Conservation (phyloP, 148 eudicot genomes). For the Silene latifolia region DNA sequence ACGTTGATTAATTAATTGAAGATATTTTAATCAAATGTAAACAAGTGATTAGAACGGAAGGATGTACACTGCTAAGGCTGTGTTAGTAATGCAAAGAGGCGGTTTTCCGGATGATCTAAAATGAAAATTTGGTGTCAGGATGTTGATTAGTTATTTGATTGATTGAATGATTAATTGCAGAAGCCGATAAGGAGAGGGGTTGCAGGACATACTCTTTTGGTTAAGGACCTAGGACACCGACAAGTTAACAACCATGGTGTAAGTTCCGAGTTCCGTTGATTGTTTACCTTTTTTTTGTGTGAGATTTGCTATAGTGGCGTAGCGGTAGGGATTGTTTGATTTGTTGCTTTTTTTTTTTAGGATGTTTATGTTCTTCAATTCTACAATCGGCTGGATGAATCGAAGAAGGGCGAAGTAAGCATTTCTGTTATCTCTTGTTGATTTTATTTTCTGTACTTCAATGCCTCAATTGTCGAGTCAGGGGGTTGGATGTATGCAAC, state of each 20-base stretch:
- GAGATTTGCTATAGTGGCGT: background rate
- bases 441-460: background rate
- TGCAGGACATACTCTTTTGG: conserved; percentile 72
- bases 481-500: background rate
- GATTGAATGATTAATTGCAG: conserved; percentile 30
- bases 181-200: conserved; percentile 82
- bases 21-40: no score
- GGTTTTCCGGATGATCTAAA: no score
- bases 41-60: no score
- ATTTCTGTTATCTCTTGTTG: background rate
- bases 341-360: conserved; percentile 31
- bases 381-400: conserved; percentile 86
- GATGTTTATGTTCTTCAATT: conserved; percentile 86
- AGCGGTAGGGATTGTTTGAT: background rate
- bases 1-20: no score
- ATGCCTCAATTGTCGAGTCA: background rate
- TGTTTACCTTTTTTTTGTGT: background rate
- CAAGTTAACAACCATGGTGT: conserved; percentile 61
- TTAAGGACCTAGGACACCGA: conserved; percentile 71
- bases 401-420: conserved; percentile 93
- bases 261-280: conserved; percentile 36
- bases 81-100: no score
- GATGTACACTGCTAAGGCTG: no score
- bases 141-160: background rate
- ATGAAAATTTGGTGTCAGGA: no score